These are phyloP conservation scores for Ailanthus altissimus DNA, from an alignment of 345 rosid genomes.

Conservation along the genomic window DNA sequence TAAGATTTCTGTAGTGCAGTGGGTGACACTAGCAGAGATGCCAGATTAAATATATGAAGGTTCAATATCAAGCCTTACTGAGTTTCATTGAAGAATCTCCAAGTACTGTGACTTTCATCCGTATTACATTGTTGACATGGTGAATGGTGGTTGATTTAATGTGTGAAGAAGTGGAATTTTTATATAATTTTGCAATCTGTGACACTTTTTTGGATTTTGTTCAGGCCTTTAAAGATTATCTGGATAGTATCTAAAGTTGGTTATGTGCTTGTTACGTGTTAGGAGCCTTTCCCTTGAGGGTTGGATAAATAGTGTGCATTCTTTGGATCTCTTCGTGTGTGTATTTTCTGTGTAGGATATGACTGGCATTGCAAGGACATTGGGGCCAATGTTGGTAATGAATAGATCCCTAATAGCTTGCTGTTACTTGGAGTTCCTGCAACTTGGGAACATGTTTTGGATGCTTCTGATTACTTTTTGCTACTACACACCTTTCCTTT, in stretches of 20 bases:
- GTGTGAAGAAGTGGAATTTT: neutral
- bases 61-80: too few species aligned
- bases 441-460: neutral
- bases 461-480: slow-evolving; percentile 1
- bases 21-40: neutral
- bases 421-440: neutral
- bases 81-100: neutral
- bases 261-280: neutral
- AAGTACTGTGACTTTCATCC: neutral
- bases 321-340: neutral
- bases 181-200: neutral
- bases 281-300: neutral
- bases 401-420: too few species aligned
- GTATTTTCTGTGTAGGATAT: neutral
- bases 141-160: neutral
- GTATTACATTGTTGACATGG: too few species aligned
- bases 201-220: too few species aligned
- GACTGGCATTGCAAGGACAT: neutral
- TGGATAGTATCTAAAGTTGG: neutral
- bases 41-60: neutral
- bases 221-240: too few species aligned
- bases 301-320: neutral
- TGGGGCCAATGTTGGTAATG: neutral
- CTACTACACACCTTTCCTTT: neutral
- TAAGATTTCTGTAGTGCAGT: neutral